Conservation (phyloP, 352 stramenopile genomes). For the Thalassiosira mediterranea region DNA sequence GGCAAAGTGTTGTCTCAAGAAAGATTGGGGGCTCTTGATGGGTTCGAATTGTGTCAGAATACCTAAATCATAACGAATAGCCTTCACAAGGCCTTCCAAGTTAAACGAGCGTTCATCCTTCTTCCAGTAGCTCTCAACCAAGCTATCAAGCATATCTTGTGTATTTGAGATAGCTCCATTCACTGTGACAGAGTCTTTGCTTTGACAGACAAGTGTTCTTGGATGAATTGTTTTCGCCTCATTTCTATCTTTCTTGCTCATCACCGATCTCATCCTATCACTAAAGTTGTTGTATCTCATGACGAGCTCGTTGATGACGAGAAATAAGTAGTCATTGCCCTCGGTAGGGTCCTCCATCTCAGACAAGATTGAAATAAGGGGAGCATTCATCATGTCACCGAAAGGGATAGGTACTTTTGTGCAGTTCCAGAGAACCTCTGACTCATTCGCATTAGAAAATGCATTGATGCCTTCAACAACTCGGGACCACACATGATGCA, state of each 20-base stretch:
- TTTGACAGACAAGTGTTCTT: constrained; percentile 23
- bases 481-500: constrained; percentile 21
- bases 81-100: constrained; percentile 16
- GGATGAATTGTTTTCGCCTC: constrained; percentile 36
- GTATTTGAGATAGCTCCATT: constrained; percentile 1
- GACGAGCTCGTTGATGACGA: constrained; percentile 42
- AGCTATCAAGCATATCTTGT: constrained; percentile 9
- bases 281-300: constrained; percentile 43
- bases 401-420: constrained; percentile 42
- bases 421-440: constrained; percentile 29
- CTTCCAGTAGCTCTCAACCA: constrained; percentile 39
- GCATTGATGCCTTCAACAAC: constrained; percentile 36
- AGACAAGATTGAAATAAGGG: constrained; percentile 37
- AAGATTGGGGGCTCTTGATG: constrained; percentile 32
- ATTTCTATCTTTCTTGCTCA: background rate
- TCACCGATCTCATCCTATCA: background rate
- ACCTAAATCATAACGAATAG: constrained; percentile 25
- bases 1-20: constrained; percentile 36
- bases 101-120: constrained; percentile 21
- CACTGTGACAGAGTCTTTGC: constrained; percentile 5
- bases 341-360: constrained; percentile 29
- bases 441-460: constrained; percentile 27
- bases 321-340: constrained; percentile 42
- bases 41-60: constrained; percentile 16
- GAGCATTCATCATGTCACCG: constrained; percentile 8